Percentiles rank a stretch among this genome's conserved stretches.
phyloP scores from a whole-genome alignment of 257 asterid species.

The Ballota nigra region DNA sequence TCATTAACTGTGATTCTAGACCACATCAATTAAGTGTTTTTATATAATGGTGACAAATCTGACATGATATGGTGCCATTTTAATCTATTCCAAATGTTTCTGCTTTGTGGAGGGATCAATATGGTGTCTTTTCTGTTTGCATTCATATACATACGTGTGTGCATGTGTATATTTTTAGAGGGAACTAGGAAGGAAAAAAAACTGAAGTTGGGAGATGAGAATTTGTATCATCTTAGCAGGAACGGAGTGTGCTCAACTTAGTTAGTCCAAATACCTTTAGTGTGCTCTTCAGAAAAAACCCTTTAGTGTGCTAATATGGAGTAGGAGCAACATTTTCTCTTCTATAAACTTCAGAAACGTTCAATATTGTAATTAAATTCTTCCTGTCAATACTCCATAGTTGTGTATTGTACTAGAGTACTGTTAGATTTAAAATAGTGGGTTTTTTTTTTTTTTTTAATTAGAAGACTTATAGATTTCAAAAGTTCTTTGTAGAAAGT shows the following conservation, averaged over 20 bases:
- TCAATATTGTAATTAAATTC: background rate
- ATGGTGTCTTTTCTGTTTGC: background rate
- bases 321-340: background rate
- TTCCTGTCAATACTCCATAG: background rate
- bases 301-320: background rate
- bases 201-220: background rate
- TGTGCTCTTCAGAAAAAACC: no score
- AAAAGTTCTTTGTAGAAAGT: background rate
- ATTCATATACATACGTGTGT: background rate
- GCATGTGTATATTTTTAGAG: background rate
- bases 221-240: background rate
- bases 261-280: no score
- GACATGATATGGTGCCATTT: background rate
- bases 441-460: background rate
- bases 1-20: background rate
- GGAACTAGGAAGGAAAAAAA: background rate
- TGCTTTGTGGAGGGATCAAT: background rate
- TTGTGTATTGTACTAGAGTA: background rate
- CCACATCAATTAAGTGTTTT: background rate
- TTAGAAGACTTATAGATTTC: background rate
- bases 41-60: background rate
- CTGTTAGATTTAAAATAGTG: background rate
- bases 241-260: no score
- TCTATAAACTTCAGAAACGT: background rate
- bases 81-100: background rate